These are phyloP conservation scores for Verticillium dahliae DNA, from an alignment of 2,329 filamentous ascomycete genomes.

Conservation along the genomic window DNA sequence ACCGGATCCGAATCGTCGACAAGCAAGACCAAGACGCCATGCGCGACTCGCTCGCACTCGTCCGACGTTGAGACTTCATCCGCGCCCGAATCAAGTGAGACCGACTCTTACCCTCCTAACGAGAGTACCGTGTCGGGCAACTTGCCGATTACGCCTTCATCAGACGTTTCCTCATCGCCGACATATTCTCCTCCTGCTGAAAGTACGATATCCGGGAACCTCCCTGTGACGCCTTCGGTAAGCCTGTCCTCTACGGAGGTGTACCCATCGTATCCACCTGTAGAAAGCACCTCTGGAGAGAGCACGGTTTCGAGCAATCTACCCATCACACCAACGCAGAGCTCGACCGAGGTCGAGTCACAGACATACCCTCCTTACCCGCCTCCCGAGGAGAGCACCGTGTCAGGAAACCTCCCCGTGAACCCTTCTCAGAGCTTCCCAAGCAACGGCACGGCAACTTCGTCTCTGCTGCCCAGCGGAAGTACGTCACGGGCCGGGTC, in stretches of 20 bases:
- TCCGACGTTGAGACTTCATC: not conserved
- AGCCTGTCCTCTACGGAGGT: not conserved
- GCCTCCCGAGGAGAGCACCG: not conserved
- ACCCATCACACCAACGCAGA: constrained; percentile 4
- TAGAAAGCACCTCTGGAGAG: not conserved
- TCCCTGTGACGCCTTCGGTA: not conserved
- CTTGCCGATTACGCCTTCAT: not conserved
- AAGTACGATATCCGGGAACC: not conserved
- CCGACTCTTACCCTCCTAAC: not conserved
- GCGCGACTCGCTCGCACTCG: not conserved
- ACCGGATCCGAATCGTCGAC: not conserved
- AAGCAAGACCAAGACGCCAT: not conserved
- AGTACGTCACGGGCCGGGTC: not conserved
- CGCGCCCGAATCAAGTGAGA: not conserved
- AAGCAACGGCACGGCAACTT: not conserved
- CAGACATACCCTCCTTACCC: not conserved
- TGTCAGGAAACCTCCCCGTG: not conserved
- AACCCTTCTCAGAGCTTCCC: not conserved
- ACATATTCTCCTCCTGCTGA: not conserved
- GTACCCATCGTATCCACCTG: not conserved
- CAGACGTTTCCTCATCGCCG: not conserved
- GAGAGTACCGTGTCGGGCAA: not conserved
- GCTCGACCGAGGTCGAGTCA: not conserved
- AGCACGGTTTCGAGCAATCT: constrained; percentile 1
- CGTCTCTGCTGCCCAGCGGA: no score